Base-by-base conservation (phyloP, 768 basidiomycete species). In the Mrakia gelida region DNA sequence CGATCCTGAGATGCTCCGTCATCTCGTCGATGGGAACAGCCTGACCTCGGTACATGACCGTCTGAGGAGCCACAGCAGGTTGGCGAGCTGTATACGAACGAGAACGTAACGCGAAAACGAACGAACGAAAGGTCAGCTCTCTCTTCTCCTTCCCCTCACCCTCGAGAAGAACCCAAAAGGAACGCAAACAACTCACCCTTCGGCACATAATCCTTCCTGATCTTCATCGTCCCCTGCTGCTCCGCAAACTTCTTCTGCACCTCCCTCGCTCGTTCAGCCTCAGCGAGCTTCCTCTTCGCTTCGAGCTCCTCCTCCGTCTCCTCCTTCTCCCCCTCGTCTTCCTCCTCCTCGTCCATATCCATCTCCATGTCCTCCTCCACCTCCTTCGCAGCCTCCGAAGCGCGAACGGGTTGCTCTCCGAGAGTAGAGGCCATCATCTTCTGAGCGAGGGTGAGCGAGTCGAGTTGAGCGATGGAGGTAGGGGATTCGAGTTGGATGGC, bases 371-470 rank as follows among this genome's bases (percentile, higher is more conserved):
- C 90, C 71, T 62, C 28, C 23, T 71, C 91, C 65, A 88, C 54
- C n/a, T 79, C 71, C 49, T 32, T 72, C 9, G 67, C 59, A 10
- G 26, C 41, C 0, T 75, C 80, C 26, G 62, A 56, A 11, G 56
- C 32, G 11, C 41, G 56, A 26, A 67, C 38, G 92, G 0, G 93
- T 32, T 75, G 61, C 43, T 73, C 70, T 92, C 95, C 96, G 82
- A 98, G 91, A 93, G 96, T 94, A 3, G 94, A 92, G 2, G 95
- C 93, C 95, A 97, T 97, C 80, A 94, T 89, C 87, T 97, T 98
- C 87, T 99, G 95, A 3, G 94, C 92, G 41, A 98, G 86, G 3
- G 94, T 95, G 94, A 98, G 97, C 82, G 90, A 94, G 86, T 96
- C 93, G 16, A 99, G 91, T 83, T 97, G 94, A 81, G 93, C 91